Base-by-base conservation (phyloP, 1,284 basidiomycete genomes). In the Fomitiporia mediterranea region DNA sequence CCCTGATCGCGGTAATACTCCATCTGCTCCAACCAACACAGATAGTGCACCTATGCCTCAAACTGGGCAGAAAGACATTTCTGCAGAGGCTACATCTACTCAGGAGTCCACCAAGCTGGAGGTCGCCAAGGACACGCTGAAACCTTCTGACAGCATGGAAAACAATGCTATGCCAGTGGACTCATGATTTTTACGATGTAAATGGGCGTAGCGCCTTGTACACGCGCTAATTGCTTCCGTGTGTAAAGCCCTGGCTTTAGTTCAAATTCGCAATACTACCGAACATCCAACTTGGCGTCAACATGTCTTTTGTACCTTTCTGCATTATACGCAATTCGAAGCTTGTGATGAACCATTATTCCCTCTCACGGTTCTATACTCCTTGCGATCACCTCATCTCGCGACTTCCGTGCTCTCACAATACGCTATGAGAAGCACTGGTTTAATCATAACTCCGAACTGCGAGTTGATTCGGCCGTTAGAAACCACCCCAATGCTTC, bases 141-240 rank as follows among this genome's bases (percentile, higher is more conserved):
- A 30, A 19, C 23, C 28, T 27, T 42, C 53, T 25, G 17, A 4
- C 11, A 9, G 21, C n/a, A 23, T 21, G 13, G 46, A 40, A 25
- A 40, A 55, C 27, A 13, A 3, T 46, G 38, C 27, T 13, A 39
- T 55, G 35, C 23, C 53, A 17, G 44, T 49, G 32, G 53, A 40
- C 30, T 40, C 42, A 13, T 55, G 21, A 55, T 11, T 19, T 23
- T 17, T 9, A 44, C 11, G 46, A 17, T 48, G n/a, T 4, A 4
- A 35, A 40, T 27, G n/a, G 27, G 27, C 13, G 6, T 2, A 7
- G 28, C 38, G 27, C 17, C 6, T 25, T n/a, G 7, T 28, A 27
- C 44, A 17, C 25, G 6, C 25, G 2, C 27, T n/a, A n/a, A n/a
- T n/a, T n/a, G n/a, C n/a, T n/a, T n/a, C n/a, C n/a, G n/a, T n/a